These are phyloP conservation scores for Ophiostoma quercus DNA, from an alignment of 2,329 filamentous ascomycete species.

Conservation along the genomic window DNA sequence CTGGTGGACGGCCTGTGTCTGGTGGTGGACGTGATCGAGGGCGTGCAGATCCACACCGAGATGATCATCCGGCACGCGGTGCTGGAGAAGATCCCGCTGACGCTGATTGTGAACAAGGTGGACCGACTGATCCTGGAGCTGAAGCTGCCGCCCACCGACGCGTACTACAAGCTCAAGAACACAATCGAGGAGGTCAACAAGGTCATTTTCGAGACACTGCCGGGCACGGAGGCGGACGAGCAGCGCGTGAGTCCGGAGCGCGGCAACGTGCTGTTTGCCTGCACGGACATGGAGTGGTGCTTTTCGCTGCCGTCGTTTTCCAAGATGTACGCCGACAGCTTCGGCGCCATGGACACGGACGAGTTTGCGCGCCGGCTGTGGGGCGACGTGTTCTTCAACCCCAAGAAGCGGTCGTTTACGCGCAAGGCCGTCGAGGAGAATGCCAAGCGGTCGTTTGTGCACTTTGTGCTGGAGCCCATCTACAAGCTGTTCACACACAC, in stretches of 20 bases:
- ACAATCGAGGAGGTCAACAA: conserved; percentile 99
- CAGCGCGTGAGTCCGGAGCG: conserved; percentile 88
- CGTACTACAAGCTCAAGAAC: conserved; percentile 98
- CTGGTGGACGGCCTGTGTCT: conserved; percentile 88
- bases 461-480: conserved; percentile 92
- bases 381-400: conserved; percentile 97
- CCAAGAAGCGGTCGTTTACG: conserved; percentile 82
- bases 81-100: conserved; percentile 80
- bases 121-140: conserved; percentile 91
- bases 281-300: conserved; percentile 90
- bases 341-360: conserved; percentile 70
- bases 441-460: conserved; percentile 80
- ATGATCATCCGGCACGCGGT: conserved; percentile 96
- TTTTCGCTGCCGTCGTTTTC: conserved; percentile 93
- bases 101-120: conserved; percentile 94
- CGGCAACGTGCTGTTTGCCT: conserved; percentile 96
- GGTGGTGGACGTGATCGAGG: conserved; percentile 93
- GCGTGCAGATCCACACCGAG: conserved; percentile 97
- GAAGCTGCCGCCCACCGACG: conserved; percentile 87
- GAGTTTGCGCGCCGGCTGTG: conserved; percentile 84
- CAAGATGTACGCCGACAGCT: conserved; percentile 90
- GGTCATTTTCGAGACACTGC: conserved; percentile 80
- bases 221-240: conserved; percentile 70
- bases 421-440: conserved; percentile 77
- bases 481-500: conserved; percentile 97